Percentiles rank a stretch among this genome's conserved stretches.
phyloP scores from a whole-genome alignment of 345 rosid genomes.

The Angophora floribunda region DNA sequence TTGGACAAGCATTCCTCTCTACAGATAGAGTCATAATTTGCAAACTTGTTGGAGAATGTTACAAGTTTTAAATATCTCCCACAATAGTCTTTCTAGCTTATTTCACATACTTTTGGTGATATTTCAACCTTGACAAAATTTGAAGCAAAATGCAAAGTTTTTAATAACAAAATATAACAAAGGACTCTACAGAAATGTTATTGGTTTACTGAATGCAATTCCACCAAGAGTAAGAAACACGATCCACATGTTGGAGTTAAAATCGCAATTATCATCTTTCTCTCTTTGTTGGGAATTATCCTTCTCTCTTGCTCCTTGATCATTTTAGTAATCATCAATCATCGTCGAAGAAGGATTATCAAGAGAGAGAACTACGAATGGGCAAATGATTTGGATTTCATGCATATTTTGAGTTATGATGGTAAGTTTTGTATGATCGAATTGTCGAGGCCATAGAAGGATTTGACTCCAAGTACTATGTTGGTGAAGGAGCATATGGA shows the following conservation, averaged over 20 bases:
- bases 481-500: background rate
- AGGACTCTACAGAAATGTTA: background rate
- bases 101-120: background rate
- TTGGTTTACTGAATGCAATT: background rate
- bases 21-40: too few species aligned
- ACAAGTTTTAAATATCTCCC: background rate
- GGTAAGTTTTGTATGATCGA: background rate
- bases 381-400: background rate
- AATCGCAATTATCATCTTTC: background rate
- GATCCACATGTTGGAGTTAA: background rate
- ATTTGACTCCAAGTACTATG: background rate
- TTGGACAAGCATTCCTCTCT: background rate
- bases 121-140: background rate
- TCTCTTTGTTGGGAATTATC: background rate
- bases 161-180: too few species aligned
- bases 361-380: background rate
- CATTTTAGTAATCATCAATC: fast-evolving
- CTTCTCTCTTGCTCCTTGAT: background rate
- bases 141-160: too few species aligned
- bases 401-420: background rate
- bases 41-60: too few species aligned
- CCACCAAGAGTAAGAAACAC: fast-evolving
- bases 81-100: background rate
- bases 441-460: background rate
- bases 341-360: background rate